phyloP scores from a whole-genome alignment of 1,139 yeast species.

The Maudiozyma humilis region DNA sequence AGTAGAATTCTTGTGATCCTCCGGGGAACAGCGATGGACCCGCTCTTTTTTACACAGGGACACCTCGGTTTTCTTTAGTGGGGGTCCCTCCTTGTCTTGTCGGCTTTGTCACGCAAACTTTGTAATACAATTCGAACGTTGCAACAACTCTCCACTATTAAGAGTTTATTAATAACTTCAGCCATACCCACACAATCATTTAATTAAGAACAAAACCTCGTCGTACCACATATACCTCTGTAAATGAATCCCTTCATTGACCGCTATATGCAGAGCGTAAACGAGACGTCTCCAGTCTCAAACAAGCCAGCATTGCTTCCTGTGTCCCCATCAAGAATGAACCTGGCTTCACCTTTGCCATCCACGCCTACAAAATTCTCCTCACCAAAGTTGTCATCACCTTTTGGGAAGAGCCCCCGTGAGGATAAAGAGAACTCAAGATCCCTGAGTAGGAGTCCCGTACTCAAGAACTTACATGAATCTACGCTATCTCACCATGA shows the following conservation, averaged over 20 bases:
- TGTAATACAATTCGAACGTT: no score
- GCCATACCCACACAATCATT: no score
- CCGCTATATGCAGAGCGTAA: constrained; percentile 24
- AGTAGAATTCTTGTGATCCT: background rate
- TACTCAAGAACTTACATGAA: constrained; percentile 3
- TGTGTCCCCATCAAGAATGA: constrained; percentile 20
- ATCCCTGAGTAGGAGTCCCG: constrained; percentile 6
- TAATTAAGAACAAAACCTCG: no score
- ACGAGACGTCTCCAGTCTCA: constrained; percentile 4
- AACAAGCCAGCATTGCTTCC: constrained; percentile 11
- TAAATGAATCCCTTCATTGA: constrained; percentile 20
- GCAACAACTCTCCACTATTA: no score
- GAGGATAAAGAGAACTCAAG: constrained; percentile 8
- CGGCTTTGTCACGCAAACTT: no score
- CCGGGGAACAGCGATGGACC: background rate
- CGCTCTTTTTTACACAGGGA: no score
- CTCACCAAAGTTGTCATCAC: background rate
- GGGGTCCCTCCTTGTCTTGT: no score
- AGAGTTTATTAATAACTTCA: no score
- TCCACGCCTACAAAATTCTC: constrained; percentile 1
- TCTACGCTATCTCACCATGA: background rate
- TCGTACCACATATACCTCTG: no score
- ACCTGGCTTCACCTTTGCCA: constrained; percentile 7
- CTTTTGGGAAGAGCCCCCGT: background rate
- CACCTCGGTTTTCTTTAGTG: no score